Percentiles rank a stretch among this genome's conserved stretches.
phyloP scores from a whole-genome alignment of 176 grass and related monocot genomes.

The Aegilops umbellulata region DNA sequence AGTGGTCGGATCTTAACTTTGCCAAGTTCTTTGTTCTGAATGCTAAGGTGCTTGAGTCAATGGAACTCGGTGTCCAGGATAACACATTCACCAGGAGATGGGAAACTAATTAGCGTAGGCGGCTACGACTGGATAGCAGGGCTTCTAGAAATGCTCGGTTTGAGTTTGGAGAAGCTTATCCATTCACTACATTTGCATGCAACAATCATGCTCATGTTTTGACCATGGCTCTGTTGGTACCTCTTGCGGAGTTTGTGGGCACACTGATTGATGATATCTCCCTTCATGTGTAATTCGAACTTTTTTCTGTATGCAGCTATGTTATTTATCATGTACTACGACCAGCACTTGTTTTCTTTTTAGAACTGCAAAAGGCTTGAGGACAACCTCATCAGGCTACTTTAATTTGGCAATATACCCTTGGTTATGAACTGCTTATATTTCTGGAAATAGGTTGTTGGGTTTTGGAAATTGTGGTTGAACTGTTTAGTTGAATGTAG shows the following conservation, averaged over 20 bases:
- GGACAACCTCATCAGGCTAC: neutral
- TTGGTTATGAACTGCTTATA: neutral
- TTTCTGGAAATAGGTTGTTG: neutral
- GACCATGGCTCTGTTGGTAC: neutral
- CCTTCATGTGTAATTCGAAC: neutral
- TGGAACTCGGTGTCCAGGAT: too few species aligned
- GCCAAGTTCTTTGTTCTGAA: too few species aligned
- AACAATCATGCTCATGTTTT: too few species aligned
- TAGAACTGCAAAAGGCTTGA: neutral
- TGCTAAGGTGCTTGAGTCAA: too few species aligned
- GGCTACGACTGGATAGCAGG: too few species aligned
- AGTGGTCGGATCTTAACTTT: too few species aligned
- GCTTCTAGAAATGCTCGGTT: too few species aligned
- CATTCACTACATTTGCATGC: too few species aligned
- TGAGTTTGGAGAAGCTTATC: too few species aligned
- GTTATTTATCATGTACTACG: neutral
- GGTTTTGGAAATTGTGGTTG: neutral
- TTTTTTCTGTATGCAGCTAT: neutral
- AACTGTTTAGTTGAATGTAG: neutral
- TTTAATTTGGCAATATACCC: neutral
- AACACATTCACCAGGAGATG: too few species aligned
- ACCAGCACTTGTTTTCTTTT: neutral
- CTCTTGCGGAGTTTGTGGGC: neutral
- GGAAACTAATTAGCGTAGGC: too few species aligned
- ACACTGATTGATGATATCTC: neutral